Base-by-base conservation (phyloP, 106 monocot species). In the Iris macrosiphon region DNA sequence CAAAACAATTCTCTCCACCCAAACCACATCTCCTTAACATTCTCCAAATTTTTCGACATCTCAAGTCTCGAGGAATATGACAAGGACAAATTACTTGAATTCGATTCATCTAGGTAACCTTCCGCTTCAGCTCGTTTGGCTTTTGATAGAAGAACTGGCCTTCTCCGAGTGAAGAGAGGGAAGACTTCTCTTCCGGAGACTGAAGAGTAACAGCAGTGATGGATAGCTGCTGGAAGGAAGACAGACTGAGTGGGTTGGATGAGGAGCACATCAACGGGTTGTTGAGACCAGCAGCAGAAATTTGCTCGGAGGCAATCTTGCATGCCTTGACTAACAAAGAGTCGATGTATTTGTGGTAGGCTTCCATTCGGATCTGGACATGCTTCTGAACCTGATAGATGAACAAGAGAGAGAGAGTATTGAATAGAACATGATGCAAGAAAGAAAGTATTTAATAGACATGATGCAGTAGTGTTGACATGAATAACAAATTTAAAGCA, bases 371-470 rank as follows among this genome's bases (percentile, higher is more conserved):
- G 30, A 90, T 89, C 62, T 96, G 82, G 18, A 96, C 57, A 21
- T 86, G 89, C 69, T 89, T 96, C 74, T 96, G 89, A 23, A 96
- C 95, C 95, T 96, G 80, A 31, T 42, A 1, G 66, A 59, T 35
- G 14, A 27, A 6, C 34, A 17, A 29, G 12, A 29, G 26, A 45
- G n/a, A n/a, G n/a, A n/a, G n/a, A n/a, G n/a, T n/a, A n/a, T n/a
- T n/a, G n/a, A n/a, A n/a, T n/a, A n/a, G n/a, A n/a, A n/a, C n/a
- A n/a, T n/a, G n/a, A n/a, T n/a, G n/a, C n/a, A n/a, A n/a, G n/a
- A n/a, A n/a, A n/a, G n/a, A n/a, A n/a, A n/a, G n/a, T n/a, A n/a
- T n/a, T n/a, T n/a, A n/a, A n/a, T n/a, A n/a, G n/a, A n/a, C n/a
- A n/a, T n/a, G n/a, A n/a, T n/a, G n/a, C n/a, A n/a, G n/a, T n/a